phyloP scores from a whole-genome alignment of 208 protist species.

The Crithidia brevicula region DNA sequence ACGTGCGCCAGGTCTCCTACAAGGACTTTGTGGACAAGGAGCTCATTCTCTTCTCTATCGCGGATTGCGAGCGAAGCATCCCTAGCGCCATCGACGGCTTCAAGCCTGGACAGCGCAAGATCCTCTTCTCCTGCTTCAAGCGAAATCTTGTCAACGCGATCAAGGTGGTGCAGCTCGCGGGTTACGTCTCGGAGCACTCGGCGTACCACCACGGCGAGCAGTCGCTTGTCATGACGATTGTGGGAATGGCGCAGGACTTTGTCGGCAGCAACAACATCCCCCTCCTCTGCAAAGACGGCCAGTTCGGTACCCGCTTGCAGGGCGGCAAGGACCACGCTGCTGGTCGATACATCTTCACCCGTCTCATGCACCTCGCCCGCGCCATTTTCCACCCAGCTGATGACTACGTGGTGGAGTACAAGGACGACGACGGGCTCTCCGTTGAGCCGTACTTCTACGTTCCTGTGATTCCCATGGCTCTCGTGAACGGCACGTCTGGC shows the following conservation, averaged over 20 bases:
- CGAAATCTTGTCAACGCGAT: constrained; percentile 98
- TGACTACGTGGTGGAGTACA: constrained; percentile 97
- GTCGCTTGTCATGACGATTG: constrained; percentile 97
- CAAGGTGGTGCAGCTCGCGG: constrained; percentile 99
- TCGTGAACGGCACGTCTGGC: constrained; percentile 99
- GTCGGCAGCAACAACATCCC: constrained; percentile 99
- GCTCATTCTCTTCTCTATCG: constrained; percentile 99
- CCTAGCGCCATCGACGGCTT: constrained; percentile 98
- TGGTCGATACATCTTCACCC: constrained; percentile 99
- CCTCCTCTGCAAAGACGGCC: constrained; percentile 97
- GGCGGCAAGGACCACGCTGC: constrained; percentile 99
- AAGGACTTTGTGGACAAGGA: constrained; percentile 99
- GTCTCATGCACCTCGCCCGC: constrained; percentile 94
- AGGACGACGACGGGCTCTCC: constrained; percentile 98
- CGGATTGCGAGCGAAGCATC: constrained; percentile 95
- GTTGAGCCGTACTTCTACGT: constrained; percentile 99
- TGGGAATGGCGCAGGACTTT: constrained; percentile 99
- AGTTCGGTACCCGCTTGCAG: constrained; percentile 98
- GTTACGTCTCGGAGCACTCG: constrained; percentile 99
- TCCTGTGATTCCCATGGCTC: constrained; percentile 99
- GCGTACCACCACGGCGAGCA: constrained; percentile 99
- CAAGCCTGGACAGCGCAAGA: constrained; percentile 99
- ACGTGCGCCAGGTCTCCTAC: constrained; percentile 88
- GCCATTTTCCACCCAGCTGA: constrained; percentile 97
- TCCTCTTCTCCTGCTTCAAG: constrained; percentile 99